Evolutionary conservation across 352 stramenopile species (phyloP).

Genomic region (Pythium plurisporium): DNA sequence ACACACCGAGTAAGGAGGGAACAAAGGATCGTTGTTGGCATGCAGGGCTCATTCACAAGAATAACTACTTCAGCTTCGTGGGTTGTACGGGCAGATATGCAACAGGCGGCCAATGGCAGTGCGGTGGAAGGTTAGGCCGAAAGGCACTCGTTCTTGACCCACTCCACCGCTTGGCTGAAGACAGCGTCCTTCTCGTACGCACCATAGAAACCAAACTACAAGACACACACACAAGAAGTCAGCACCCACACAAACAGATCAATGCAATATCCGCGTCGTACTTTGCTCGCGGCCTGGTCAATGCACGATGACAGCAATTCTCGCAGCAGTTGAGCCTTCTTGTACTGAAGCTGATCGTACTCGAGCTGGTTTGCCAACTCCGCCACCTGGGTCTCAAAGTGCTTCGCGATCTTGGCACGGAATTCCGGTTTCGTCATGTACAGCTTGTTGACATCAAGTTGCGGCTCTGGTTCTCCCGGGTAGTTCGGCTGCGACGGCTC

Average conservation of each 20-base stretch:
- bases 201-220: slow-evolving; percentile 27
- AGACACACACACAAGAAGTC: slow-evolving; percentile 2
- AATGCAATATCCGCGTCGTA: too few species aligned
- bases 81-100: too few species aligned
- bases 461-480: too few species aligned
- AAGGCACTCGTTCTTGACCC: slow-evolving; percentile 23
- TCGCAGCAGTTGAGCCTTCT: slow-evolving; percentile 17
- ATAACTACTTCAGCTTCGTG: too few species aligned
- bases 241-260: not conserved
- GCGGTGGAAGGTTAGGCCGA: too few species aligned
- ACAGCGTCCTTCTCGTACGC: slow-evolving; percentile 21
- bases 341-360: slow-evolving; percentile 5
- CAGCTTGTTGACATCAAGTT: too few species aligned
- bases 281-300: slow-evolving; percentile 19
- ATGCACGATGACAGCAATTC: slow-evolving; percentile 22
- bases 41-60: too few species aligned
- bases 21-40: too few species aligned
- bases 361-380: slow-evolving; percentile 5
- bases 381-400: slow-evolving; percentile 10
- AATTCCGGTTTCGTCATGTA: slow-evolving; percentile 25
- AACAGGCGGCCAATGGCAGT: too few species aligned
- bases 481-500: too few species aligned
- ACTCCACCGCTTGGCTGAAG: slow-evolving; percentile 24
- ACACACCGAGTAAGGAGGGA: too few species aligned
- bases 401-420: slow-evolving; percentile 16